A percentile compares a stretch with the other conserved stretches of the same genome.
phyloP scores from a whole-genome alignment of 345 rosid genomes.

The Eucalyptus polybractea region DNA sequence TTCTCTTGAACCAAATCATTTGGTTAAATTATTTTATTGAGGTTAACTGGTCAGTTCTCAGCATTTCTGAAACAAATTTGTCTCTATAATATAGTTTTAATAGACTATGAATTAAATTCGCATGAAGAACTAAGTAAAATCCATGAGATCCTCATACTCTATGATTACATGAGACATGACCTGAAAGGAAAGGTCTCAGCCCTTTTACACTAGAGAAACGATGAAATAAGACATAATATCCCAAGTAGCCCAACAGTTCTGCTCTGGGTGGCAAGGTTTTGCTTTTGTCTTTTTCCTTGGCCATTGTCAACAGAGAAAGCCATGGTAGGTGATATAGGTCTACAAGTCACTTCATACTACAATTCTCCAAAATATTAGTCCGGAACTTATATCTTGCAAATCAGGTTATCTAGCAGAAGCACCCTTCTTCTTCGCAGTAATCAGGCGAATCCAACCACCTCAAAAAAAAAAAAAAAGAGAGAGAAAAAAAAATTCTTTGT shows the following conservation, averaged over 20 bases:
- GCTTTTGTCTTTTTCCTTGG: not conserved
- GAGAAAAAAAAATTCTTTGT: not conserved
- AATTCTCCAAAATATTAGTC: not conserved
- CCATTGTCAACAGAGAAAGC: not conserved
- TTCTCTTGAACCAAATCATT: not conserved
- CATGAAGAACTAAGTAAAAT: not conserved
- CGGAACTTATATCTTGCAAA: not conserved
- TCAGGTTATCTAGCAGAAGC: not conserved
- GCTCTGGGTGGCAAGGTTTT: not conserved
- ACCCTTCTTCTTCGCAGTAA: not conserved
- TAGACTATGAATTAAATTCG: not conserved
- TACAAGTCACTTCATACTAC: not conserved
- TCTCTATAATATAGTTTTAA: not conserved
- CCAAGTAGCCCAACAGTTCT: not conserved
- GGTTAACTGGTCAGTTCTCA: not conserved
- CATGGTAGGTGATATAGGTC: not conserved
- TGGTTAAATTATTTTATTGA: not conserved
- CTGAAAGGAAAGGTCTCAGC: not conserved
- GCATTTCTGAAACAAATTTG: not conserved
- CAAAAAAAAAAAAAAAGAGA: not conserved
- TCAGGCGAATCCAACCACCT: not conserved
- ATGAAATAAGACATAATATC: not conserved
- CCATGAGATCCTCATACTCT: not conserved
- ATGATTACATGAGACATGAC: not conserved
- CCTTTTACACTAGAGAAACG: not conserved